These are phyloP conservation scores for Nemania sp. DNA, from an alignment of 2,329 filamentous ascomycete species.

Conservation along the genomic window DNA sequence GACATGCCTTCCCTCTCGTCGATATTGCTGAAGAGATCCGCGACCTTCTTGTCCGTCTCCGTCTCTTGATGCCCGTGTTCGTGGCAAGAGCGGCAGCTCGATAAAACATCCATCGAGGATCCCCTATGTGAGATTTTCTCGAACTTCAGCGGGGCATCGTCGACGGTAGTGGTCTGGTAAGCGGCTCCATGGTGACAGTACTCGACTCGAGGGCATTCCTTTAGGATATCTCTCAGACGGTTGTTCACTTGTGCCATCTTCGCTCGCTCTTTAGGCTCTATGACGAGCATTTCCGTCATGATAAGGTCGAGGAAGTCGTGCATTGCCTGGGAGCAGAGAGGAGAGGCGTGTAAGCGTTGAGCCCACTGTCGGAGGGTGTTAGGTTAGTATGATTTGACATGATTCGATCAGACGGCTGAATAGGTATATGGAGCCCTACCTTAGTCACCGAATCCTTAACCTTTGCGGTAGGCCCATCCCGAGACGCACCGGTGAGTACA, in stretches of 20 bases:
- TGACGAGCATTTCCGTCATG: slow-evolving; percentile 1
- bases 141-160: not conserved
- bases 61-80: not conserved
- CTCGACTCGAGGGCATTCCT: not conserved
- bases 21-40: not conserved
- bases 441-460: slow-evolving; percentile 1
- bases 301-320: slow-evolving; percentile 9
- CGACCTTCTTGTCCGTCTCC: not conserved
- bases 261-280: not conserved
- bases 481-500: not conserved
- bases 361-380: not conserved
- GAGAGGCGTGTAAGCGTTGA: not conserved
- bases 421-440: not conserved
- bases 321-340: not conserved
- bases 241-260: slow-evolving; percentile 4
- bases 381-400: slow-evolving; percentile 4
- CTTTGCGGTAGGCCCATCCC: not conserved
- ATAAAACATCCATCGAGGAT: not conserved
- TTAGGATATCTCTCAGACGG: not conserved
- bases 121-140: not conserved
- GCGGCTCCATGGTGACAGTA: not conserved
- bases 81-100: not conserved
- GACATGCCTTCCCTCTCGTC: not conserved
- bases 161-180: not conserved
- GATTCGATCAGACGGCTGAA: not conserved